phyloP scores from a whole-genome alignment of 345 rosid genomes.

The Clausena lansium region DNA sequence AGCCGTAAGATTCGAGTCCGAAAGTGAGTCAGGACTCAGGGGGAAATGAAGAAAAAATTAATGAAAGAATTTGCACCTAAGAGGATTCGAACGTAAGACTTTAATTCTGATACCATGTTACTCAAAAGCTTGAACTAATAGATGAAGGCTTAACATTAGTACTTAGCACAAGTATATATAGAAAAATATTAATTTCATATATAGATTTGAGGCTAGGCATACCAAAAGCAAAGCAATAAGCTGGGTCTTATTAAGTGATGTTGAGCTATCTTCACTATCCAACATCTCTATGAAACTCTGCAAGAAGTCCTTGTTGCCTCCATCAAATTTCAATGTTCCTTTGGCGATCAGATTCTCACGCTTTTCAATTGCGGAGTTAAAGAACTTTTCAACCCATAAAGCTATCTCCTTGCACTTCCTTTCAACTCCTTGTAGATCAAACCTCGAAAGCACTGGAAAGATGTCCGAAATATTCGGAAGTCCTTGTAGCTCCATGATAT shows the following conservation, averaged over 20 bases:
- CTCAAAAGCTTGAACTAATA: too few relatives aligned
- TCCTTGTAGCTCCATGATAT: not conserved
- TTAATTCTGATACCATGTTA: too few relatives aligned
- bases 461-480: not conserved
- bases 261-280: constrained; percentile 11
- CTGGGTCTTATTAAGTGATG: constrained; percentile 15
- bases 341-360: not conserved
- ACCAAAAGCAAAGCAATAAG: constrained; percentile 41
- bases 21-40: too few relatives aligned
- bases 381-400: constrained; percentile 12
- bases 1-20: too few relatives aligned
- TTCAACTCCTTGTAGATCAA: constrained; percentile 5
- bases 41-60: too few relatives aligned
- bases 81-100: too few relatives aligned
- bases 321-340: not conserved
- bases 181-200: too few relatives aligned
- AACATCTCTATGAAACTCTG: constrained; percentile 25
- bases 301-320: constrained; percentile 25
- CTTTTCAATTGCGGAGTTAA: constrained; percentile 22
- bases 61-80: too few relatives aligned
- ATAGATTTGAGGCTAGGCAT: not conserved
- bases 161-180: too few relatives aligned
- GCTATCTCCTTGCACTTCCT: constrained; percentile 12
- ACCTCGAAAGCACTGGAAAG: not conserved
- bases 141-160: too few relatives aligned